A percentile compares a stretch with the other conserved stretches of the same genome.
These are phyloP conservation scores for Taphrina deformans DNA, from an alignment of 1,139 yeast species.

Conservation along the genomic window DNA sequence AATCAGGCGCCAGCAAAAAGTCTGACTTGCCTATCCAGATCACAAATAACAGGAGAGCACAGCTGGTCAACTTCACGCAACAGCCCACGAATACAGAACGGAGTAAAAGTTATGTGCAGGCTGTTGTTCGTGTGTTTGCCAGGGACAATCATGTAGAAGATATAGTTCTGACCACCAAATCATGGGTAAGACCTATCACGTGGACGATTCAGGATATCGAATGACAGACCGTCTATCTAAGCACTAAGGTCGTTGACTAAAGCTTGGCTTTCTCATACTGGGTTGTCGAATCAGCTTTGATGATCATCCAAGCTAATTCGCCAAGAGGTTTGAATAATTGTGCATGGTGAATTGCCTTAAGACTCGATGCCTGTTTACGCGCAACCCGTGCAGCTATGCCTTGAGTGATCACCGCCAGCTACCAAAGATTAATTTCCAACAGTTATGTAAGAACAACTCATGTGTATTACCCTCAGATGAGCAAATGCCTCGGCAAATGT, in stretches of 20 bases:
- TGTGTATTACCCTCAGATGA: constrained; percentile 48
- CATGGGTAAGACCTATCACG: constrained; percentile 18
- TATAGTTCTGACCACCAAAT: constrained; percentile 4
- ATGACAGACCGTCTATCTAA: neutral
- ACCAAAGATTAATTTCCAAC: too few relatives aligned
- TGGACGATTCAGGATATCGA: constrained; percentile 5
- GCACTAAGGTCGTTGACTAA: too few relatives aligned
- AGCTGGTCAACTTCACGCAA: constrained; percentile 9
- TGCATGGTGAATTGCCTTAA: constrained; percentile 54
- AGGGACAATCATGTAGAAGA: neutral
- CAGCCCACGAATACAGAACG: constrained; percentile 17
- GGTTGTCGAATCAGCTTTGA: constrained; percentile 37
- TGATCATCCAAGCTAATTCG: constrained; percentile 44
- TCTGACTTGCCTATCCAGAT: neutral
- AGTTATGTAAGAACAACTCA: neutral
- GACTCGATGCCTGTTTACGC: constrained; percentile 62
- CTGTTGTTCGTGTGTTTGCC: constrained; percentile 1
- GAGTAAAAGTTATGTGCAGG: constrained; percentile 7
- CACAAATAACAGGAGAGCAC: neutral
- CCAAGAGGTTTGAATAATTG: constrained; percentile 53
- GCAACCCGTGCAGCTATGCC: constrained; percentile 66
- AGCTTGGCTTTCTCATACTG: too few relatives aligned
- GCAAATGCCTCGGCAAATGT: constrained; percentile 62
- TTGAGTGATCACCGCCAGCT: constrained; percentile 60
- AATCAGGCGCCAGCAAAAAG: neutral